Percentiles rank a stretch among this genome's conserved stretches.
Evolutionary conservation across 2,329 filamentous ascomycete genomes (phyloP).

Genomic region (Xylariaceae sp.): DNA sequence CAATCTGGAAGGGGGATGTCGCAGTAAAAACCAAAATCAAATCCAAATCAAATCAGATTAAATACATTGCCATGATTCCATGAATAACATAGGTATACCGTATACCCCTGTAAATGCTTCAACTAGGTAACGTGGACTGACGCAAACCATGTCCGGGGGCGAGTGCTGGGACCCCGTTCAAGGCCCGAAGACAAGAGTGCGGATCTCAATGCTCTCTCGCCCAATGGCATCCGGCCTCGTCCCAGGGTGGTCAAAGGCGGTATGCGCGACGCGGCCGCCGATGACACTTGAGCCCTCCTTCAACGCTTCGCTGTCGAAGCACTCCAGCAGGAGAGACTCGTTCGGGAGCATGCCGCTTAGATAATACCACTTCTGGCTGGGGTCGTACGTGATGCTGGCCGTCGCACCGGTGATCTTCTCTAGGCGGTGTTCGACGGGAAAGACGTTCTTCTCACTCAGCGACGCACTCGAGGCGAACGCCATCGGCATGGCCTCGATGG

Average conservation of each 20-base stretch:
- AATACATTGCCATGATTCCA: too few relatives aligned
- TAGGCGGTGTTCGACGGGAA: constrained; percentile 67
- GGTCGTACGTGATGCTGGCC: constrained; percentile 60
- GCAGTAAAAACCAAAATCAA: too few relatives aligned
- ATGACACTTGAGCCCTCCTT: constrained; percentile 46
- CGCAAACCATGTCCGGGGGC: too few relatives aligned
- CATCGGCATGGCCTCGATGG: constrained; percentile 63
- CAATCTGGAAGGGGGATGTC: too few relatives aligned
- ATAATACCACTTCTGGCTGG: constrained; percentile 70
- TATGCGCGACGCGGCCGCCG: constrained; percentile 62
- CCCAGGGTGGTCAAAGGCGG: constrained; percentile 73
- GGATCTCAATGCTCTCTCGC: constrained; percentile 85
- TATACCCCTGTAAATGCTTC: background rate
- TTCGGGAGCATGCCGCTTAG: constrained; percentile 71
- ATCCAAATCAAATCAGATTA: too few relatives aligned
- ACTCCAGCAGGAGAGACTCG: constrained; percentile 73
- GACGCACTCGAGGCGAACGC: constrained; percentile 63
- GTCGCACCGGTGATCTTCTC: constrained; percentile 67
- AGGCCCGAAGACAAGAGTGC: constrained; percentile 75
- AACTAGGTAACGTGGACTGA: background rate
- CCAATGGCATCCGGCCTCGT: constrained; percentile 65
- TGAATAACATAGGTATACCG: too few relatives aligned
- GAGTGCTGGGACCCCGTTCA: constrained; percentile 25
- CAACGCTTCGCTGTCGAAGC: constrained; percentile 63
- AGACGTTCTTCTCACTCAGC: constrained; percentile 59